These are phyloP conservation scores for Aspergillus heteromorphus DNA, from an alignment of 495 filamentous ascomycete genomes.

Conservation along the genomic window DNA sequence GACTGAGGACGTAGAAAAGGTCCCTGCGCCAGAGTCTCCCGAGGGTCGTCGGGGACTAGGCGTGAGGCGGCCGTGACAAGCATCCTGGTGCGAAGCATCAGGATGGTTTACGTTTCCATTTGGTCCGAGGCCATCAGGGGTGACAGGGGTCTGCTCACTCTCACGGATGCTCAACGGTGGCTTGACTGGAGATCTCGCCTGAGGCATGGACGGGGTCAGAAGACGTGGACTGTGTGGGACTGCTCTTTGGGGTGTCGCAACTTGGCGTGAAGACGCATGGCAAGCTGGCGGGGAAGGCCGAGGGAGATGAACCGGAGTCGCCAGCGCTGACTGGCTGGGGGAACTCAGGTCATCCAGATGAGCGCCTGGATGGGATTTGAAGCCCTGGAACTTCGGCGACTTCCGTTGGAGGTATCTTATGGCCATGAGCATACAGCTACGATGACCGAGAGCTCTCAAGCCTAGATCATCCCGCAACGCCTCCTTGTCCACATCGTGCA, in stretches of 20 bases:
- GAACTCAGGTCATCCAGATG: not conserved
- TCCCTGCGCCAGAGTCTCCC: not conserved
- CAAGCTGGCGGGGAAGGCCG: not conserved
- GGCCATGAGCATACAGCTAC: conserved; percentile 38
- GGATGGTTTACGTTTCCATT: not conserved
- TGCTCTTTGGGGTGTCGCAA: not conserved
- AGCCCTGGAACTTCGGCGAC: conserved; percentile 36
- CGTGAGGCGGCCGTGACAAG: not conserved
- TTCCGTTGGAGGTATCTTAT: conserved; percentile 38
- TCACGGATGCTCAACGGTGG: not conserved
- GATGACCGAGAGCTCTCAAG: conserved; percentile 41
- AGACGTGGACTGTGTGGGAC: not conserved
- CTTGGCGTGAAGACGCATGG: not conserved
- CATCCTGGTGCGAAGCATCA: not conserved
- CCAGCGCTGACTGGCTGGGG: not conserved
- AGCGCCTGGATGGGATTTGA: not conserved
- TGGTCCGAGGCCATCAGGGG: not conserved
- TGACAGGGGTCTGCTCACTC: not conserved
- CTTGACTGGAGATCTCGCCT: not conserved
- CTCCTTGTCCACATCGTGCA: conserved; percentile 43
- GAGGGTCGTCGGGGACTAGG: not conserved
- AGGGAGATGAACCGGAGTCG: not conserved
- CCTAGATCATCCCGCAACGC: conserved; percentile 47
- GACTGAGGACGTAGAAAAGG: no score
- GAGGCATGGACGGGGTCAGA: not conserved